Evolutionary conservation across 192 early-diverging fungal species (phyloP), one percentile per base, ranked within the genome.

Genomic region (Dispira parvispora): DNA sequence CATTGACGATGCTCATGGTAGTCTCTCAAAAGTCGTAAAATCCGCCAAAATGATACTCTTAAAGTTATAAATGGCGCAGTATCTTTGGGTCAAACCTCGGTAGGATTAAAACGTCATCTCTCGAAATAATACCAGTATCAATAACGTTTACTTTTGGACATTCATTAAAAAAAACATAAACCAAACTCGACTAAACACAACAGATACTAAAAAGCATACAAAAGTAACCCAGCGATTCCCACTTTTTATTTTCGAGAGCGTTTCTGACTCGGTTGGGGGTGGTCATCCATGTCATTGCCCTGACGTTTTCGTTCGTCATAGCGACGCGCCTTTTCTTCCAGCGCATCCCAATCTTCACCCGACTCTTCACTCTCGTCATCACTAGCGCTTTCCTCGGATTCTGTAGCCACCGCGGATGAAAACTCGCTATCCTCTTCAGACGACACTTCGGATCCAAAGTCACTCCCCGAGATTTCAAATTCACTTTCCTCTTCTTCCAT

Each of bases 331-430:
- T 88, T 85, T 67, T 84, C 86, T 66, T 90, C 88, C 38, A 85
- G 69, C 45, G 78, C 85, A 66, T 90, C 88, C 88, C 88, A 90
- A 64, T 88, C 87, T 69, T 80, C 78, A 62, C 78, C 82, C n/a
- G 78, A 80, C 32, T 79, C 79, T 27, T 80, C 80, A 49, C 79
- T 77, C 14, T 76, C 76, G 38, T 76, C 82, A 8, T 63, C 32
- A 6, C 32, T 38, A 38, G 1, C 66, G 2, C 68, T 66, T 0
- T 72, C 82, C 55, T 70, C 75, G 11, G 80, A 73, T 49, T 76
- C 77, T n/a, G 57, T 60, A 18, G 57, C 57, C 57, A 60, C 57
- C 12, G 54, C 54, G 2, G 25, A 27, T 16, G 57, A 71, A n/a
- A 71, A 72, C 43, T 66, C 68, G 63, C 69, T 73, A 11, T 55